Conservation (phyloP, 1,284 basidiomycete genomes). For the Moniliella sp. region DNA sequence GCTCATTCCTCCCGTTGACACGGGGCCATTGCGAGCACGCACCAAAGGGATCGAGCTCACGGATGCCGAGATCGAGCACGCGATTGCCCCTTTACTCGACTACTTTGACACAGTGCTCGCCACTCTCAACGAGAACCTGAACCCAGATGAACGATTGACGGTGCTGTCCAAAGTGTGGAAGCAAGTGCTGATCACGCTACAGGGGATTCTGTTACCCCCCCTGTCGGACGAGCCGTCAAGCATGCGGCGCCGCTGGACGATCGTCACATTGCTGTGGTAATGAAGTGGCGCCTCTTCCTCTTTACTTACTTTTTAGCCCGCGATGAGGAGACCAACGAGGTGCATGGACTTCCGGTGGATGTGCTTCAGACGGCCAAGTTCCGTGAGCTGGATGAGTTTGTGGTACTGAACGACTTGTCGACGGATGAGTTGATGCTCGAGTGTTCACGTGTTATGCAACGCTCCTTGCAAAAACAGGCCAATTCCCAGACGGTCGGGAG, state of each 20-base stretch:
- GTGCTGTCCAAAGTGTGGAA: conserved; percentile 92
- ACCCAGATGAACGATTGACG: conserved; percentile 49
- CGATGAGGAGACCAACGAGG: conserved; percentile 56
- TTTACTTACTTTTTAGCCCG: conserved; percentile 84
- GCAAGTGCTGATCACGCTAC: conserved; percentile 69
- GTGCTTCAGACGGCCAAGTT: conserved; percentile 87
- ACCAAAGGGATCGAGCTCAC: conserved; percentile 48
- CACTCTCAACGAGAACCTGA: conserved; percentile 69
- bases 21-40: conserved; percentile 8
- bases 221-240: conserved; percentile 68
- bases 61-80: conserved; percentile 81
- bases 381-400: conserved; percentile 38
- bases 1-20: conserved; percentile 22
- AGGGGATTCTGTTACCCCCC: conserved; percentile 72
- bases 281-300: conserved; percentile 69
- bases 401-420: conserved; percentile 21
- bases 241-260: conserved; percentile 72
- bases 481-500: conserved; percentile 47
- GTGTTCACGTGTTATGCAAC: conserved; percentile 77
- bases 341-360: conserved; percentile 48
- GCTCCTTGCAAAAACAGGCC: conserved; percentile 43
- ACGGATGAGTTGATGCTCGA: conserved; percentile 43
- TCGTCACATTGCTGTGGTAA: conserved; percentile 88
- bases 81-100: conserved; percentile 75
- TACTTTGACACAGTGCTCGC: conserved; percentile 87